Evolutionary conservation across 805 yeast genomes (phyloP).

Genomic region (Gaillardinia entomophila): DNA sequence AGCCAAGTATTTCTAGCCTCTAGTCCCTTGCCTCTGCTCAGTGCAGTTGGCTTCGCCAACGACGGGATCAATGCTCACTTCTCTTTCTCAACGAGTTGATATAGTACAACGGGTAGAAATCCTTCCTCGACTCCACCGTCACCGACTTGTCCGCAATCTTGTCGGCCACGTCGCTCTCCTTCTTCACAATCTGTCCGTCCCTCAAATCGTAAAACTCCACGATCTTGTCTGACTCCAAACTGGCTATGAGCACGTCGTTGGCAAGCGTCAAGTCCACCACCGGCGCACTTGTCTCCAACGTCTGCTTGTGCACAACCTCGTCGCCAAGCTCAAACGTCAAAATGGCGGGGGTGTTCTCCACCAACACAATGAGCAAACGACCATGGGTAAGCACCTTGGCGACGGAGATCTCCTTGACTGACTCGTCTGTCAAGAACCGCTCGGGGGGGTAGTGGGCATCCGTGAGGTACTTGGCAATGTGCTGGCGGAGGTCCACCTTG

Average conservation of each 20-base stretch:
- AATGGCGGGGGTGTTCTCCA: slow-evolving; percentile 47
- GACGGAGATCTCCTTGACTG: slow-evolving; percentile 50
- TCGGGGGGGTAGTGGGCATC: slow-evolving; percentile 60
- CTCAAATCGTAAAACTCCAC: slow-evolving; percentile 15
- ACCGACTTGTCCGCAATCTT: slow-evolving; percentile 17
- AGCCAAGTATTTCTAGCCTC: no score
- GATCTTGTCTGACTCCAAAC: slow-evolving; percentile 22
- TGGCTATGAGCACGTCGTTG: slow-evolving; percentile 14
- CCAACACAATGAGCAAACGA: slow-evolving; percentile 37
- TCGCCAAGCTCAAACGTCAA: slow-evolving; percentile 28
- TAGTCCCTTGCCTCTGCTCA: no score
- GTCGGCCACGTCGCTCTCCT: slow-evolving; percentile 9
- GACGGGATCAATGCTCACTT: slow-evolving; percentile 65
- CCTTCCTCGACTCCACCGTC: slow-evolving; percentile 28
- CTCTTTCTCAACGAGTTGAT: slow-evolving; percentile 51
- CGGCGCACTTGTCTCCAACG: slow-evolving; percentile 17
- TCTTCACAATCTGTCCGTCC: slow-evolving; percentile 11
- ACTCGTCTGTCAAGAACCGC: slow-evolving; percentile 50
- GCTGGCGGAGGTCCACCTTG: slow-evolving; percentile 42
- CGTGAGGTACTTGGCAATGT: slow-evolving; percentile 37
- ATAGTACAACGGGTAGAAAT: slow-evolving; percentile 45
- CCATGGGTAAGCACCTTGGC: slow-evolving; percentile 33
- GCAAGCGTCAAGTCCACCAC: slow-evolving; percentile 23
- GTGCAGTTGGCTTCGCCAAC: no score
- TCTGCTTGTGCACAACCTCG: slow-evolving; percentile 20